Percentiles rank a stretch among this genome's conserved stretches.
Conservation (phyloP, 305 asterid genomes). For the Fraxinus sp. region DNA sequence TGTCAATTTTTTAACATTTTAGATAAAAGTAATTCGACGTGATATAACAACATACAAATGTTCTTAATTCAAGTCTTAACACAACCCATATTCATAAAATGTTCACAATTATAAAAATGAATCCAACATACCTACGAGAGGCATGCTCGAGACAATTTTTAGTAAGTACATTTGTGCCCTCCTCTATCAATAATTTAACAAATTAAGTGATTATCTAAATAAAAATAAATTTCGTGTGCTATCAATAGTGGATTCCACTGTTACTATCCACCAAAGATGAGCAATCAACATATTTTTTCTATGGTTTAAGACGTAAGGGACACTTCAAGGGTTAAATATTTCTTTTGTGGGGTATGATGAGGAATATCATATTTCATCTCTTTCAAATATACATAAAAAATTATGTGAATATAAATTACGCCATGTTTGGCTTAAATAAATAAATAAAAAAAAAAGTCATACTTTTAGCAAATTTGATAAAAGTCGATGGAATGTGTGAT, state of each 20-base stretch:
- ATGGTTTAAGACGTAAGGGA: background rate
- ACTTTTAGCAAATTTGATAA: no score
- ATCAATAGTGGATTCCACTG: slow-evolving; percentile 31
- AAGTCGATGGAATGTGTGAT: background rate
- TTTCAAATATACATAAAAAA: background rate
- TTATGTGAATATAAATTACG: background rate
- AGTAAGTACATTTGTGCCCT: background rate
- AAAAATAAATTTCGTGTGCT: background rate
- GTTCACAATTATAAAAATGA: background rate
- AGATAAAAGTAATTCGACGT: background rate
- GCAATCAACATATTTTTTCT: background rate
- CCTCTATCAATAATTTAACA: background rate
- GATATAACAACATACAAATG: background rate
- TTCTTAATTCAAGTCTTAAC: background rate
- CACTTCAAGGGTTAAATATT: background rate
- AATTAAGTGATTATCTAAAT: background rate
- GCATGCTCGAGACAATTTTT: background rate
- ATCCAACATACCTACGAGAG: background rate
- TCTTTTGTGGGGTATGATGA: background rate
- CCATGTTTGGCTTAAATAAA: background rate
- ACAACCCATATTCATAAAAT: background rate
- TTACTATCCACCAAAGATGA: slow-evolving; percentile 15
- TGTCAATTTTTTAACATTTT: background rate
- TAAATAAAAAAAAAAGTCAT: no score
- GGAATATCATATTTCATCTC: background rate